Evolutionary conservation across 768 basidiomycete genomes (phyloP).

Genomic region (Hygrophorus pudorinus): DNA sequence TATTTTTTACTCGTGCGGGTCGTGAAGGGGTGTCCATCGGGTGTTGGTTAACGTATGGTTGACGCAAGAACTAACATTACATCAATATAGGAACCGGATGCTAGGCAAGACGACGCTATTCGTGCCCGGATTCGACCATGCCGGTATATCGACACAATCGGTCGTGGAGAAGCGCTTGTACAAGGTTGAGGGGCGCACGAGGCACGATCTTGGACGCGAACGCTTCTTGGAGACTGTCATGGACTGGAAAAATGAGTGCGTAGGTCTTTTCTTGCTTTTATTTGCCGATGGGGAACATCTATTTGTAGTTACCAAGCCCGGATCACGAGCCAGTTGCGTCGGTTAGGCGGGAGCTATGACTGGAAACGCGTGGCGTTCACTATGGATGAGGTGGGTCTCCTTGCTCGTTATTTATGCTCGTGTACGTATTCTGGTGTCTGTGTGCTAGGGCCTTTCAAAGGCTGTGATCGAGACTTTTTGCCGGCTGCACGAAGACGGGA

Average conservation of each 20-base stretch:
- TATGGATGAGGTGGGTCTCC: slow-evolving; percentile 66
- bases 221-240: slow-evolving; percentile 83
- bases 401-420: background rate
- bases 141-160: slow-evolving; percentile 95
- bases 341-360: slow-evolving; percentile 89
- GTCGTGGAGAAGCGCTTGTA: slow-evolving; percentile 91
- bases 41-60: background rate
- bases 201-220: slow-evolving; percentile 94
- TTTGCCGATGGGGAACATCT: background rate
- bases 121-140: slow-evolving; percentile 95
- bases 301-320: slow-evolving; percentile 73
- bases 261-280: slow-evolving; percentile 8
- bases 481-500: slow-evolving; percentile 80
- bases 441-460: slow-evolving; percentile 54
- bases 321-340: slow-evolving; percentile 80
- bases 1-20: too few relatives aligned
- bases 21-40: too few relatives aligned
- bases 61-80: background rate
- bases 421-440: background rate
- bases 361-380: slow-evolving; percentile 95
- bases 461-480: slow-evolving; percentile 93
- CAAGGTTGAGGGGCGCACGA: slow-evolving; percentile 71
- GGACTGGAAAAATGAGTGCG: slow-evolving; percentile 96
- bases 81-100: slow-evolving; percentile 81
- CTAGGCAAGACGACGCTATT: slow-evolving; percentile 83